phyloP scores from a whole-genome alignment of 163 green algal genomes.

The Chlamydomonas reinhardtii region DNA sequence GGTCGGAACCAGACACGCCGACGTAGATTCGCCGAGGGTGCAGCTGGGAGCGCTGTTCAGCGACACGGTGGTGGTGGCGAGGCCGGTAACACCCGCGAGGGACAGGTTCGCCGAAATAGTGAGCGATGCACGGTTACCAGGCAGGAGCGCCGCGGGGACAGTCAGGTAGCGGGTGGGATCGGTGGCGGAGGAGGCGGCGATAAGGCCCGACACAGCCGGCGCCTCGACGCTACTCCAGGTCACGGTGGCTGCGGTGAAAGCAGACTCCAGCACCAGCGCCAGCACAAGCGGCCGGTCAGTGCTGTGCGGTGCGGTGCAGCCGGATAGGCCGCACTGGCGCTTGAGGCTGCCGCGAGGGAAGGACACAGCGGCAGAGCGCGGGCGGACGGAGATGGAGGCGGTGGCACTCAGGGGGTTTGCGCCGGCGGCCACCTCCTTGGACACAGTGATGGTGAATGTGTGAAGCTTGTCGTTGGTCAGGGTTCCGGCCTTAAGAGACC shows the following conservation, averaged over 20 bases:
- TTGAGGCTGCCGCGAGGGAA: conserved; percentile 27
- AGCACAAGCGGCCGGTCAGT: conserved; percentile 6
- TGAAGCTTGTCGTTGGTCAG: background rate
- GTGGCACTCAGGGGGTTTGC: background rate
- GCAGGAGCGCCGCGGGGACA: conserved; percentile 20
- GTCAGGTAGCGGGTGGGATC: conserved; percentile 6
- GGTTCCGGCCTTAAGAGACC: background rate
- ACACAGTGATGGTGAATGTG: conserved; percentile 34
- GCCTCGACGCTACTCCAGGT: background rate
- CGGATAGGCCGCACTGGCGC: background rate
- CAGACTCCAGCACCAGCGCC: background rate
- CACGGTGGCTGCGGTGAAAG: background rate
- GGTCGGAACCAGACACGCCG: background rate
- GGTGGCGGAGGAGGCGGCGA: background rate
- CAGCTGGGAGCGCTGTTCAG: conserved; percentile 33
- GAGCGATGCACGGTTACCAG: background rate
- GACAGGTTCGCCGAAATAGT: background rate
- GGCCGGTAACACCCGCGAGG: background rate
- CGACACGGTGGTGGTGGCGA: background rate
- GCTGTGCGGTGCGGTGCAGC: conserved; percentile 5
- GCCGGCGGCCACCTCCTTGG: background rate
- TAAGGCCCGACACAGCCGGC: background rate
- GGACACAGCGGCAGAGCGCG: background rate
- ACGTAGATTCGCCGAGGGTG: background rate
- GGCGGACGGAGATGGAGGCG: conserved; percentile 9